Percentiles rank a stretch among this genome's conserved stretches.
Conservation (phyloP, 352 stramenopile species). For the Pythium sp. region DNA sequence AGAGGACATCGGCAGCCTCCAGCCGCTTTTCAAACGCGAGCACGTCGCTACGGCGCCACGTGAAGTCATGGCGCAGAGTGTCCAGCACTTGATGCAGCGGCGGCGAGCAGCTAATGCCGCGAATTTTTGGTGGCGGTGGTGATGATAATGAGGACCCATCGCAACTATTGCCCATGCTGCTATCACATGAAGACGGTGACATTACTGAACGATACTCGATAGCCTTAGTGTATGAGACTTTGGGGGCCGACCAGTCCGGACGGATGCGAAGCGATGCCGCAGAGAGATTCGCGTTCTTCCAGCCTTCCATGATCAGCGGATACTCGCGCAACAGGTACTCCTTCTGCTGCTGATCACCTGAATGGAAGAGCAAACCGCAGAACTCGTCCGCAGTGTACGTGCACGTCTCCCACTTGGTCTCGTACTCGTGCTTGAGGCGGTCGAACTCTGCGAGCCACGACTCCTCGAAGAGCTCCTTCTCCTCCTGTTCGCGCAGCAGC, state of each 20-base stretch:
- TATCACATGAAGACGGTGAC: background rate
- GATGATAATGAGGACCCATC: background rate
- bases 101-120: constrained; percentile 27
- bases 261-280: constrained; percentile 22
- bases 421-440: constrained; percentile 37
- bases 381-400: constrained; percentile 68
- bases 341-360: constrained; percentile 44
- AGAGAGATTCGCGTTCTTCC: constrained; percentile 29
- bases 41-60: constrained; percentile 38
- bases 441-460: constrained; percentile 64
- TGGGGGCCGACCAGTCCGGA: constrained; percentile 39
- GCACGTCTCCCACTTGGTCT: constrained; percentile 61
- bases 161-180: background rate
- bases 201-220: constrained; percentile 20
- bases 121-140: background rate
- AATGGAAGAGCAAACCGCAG: constrained; percentile 58
- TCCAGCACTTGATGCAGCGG: constrained; percentile 27
- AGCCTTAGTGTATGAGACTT: constrained; percentile 12
- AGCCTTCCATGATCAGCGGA: constrained; percentile 56
- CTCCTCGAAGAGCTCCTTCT: constrained; percentile 48
- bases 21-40: constrained; percentile 32
- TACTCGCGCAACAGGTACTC: constrained; percentile 44
- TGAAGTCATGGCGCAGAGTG: constrained; percentile 37
- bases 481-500: constrained; percentile 32
- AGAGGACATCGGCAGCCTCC: constrained; percentile 35